A percentile compares a stretch with the other conserved stretches of the same genome.
phyloP scores from a whole-genome alignment of 257 asterid genomes.

The Knoxia roxburghii region DNA sequence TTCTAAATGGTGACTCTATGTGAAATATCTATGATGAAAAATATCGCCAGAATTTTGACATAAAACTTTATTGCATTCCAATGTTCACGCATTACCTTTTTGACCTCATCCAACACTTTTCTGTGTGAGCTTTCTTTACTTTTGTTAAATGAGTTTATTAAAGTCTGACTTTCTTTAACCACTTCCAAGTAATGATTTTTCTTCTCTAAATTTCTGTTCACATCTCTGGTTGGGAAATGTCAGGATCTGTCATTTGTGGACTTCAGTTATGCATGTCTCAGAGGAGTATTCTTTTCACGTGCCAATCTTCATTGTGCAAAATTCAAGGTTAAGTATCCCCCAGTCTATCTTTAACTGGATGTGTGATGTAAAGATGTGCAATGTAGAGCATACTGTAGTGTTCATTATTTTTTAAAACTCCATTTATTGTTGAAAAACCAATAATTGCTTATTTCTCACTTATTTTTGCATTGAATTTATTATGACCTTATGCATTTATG shows the following conservation, averaged over 20 bases:
- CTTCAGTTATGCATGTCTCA: conserved; percentile 90
- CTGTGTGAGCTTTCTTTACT: neutral
- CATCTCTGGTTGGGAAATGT: conserved; percentile 4
- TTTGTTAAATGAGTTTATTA: neutral
- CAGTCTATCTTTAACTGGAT: neutral
- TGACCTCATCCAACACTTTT: neutral
- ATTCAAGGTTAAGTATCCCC: conserved; percentile 55
- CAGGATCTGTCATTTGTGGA: conserved; percentile 91
- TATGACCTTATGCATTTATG: too few species aligned
- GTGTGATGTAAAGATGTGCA: neutral
- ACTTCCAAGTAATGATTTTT: neutral
- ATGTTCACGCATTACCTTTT: neutral
- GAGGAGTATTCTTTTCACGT: conserved; percentile 77
- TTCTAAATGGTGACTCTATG: neutral
- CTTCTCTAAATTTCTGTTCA: neutral
- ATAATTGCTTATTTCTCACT: too few species aligned
- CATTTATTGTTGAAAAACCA: too few species aligned
- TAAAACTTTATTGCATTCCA: neutral
- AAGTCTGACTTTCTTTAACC: neutral
- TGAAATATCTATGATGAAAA: neutral
- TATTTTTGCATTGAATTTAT: too few species aligned
- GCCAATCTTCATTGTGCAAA: conserved; percentile 92
- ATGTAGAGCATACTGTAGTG: neutral
- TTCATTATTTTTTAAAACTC: neutral
- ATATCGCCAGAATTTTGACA: neutral